Percentiles rank a stretch among this genome's conserved stretches.
Evolutionary conservation across 2,329 filamentous ascomycete genomes (phyloP).

Genomic region (Fusarium metavorans): DNA sequence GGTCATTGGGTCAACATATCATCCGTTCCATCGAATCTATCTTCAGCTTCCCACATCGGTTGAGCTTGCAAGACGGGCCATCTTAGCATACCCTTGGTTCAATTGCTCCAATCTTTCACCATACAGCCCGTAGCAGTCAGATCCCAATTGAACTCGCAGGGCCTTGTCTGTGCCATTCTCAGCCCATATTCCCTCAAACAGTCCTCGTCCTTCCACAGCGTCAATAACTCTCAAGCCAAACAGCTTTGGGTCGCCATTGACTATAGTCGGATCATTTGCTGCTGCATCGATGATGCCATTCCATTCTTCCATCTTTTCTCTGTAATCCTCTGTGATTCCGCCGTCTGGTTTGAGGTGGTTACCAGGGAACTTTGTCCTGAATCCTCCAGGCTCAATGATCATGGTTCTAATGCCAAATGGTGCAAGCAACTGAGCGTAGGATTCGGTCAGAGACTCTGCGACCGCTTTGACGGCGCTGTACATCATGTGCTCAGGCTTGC

Average conservation of each 20-base stretch:
- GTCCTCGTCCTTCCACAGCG: neutral
- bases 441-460: conserved; percentile 13
- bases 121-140: conserved; percentile 10
- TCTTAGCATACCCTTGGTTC: neutral
- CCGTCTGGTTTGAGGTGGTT: conserved; percentile 6
- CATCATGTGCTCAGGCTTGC: conserved; percentile 18
- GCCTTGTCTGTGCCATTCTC: neutral
- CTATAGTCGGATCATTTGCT: neutral
- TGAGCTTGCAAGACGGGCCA: conserved; percentile 1
- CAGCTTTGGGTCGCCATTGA: conserved; percentile 6
- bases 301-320: neutral
- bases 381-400: conserved; percentile 24
- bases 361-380: conserved; percentile 10
- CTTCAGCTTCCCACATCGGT: neutral
- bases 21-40: neutral
- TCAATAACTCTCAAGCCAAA: conserved; percentile 9
- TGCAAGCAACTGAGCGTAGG: conserved; percentile 10
- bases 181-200: neutral
- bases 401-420: conserved; percentile 10
- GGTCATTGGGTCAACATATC: neutral
- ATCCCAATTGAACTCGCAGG: conserved; percentile 7
- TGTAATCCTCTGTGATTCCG: conserved; percentile 6
- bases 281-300: conserved; percentile 6
- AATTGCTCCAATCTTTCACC: neutral
- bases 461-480: conserved; percentile 14